phyloP scores from a whole-genome alignment of 495 filamentous ascomycete species.

The Aspergillus panamensis region DNA sequence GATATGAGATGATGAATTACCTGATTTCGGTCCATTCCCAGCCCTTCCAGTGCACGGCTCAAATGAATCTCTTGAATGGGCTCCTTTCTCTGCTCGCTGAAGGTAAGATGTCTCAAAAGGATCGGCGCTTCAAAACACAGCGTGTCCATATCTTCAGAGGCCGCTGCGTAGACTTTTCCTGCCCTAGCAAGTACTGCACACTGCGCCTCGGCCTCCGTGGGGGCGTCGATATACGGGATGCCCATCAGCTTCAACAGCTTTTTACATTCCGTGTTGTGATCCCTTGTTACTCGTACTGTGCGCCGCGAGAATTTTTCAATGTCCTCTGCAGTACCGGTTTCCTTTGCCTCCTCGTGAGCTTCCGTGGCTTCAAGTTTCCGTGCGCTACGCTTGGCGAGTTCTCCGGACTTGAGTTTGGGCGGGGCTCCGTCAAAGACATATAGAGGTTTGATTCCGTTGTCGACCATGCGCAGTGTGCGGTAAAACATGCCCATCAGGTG shows the following conservation, averaged over 20 bases:
- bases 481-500: conserved; percentile 99
- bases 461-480: conserved; percentile 94
- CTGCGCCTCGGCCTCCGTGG: conserved; percentile 95
- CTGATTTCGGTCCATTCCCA: conserved; percentile 82
- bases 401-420: conserved; percentile 94
- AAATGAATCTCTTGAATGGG: conserved; percentile 94
- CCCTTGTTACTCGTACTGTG: conserved; percentile 89
- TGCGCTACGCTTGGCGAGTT: conserved; percentile 88
- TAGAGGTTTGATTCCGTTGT: conserved; percentile 97
- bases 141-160: conserved; percentile 98
- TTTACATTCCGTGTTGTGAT: conserved; percentile 95
- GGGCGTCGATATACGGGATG: conserved; percentile 89
- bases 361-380: conserved; percentile 87
- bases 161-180: conserved; percentile 94
- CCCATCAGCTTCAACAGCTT: conserved; percentile 89
- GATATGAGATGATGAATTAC: conserved; percentile 35
- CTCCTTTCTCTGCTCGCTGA: conserved; percentile 94
- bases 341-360: conserved; percentile 89
- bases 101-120: conserved; percentile 87
- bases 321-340: conserved; percentile 94
- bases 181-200: conserved; percentile 87
- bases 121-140: conserved; percentile 93
- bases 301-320: conserved; percentile 96
- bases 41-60: conserved; percentile 74
- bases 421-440: conserved; percentile 98